These are phyloP conservation scores for Lactifluus rugatus DNA, from an alignment of 768 basidiomycete genomes.

Conservation along the genomic window DNA sequence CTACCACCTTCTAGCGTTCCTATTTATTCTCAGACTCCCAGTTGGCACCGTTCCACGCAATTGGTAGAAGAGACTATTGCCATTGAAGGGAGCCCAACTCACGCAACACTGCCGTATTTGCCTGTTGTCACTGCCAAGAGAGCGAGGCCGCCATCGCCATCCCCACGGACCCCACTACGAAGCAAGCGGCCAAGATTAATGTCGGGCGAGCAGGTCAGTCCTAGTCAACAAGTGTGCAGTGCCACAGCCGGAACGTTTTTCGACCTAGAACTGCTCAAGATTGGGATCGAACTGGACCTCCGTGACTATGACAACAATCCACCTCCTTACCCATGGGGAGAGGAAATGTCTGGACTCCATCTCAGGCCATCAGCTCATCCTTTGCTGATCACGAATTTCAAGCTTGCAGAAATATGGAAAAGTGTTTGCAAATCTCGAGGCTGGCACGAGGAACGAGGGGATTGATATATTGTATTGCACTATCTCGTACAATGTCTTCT, in stretches of 20 bases:
- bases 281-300: slow-evolving; percentile 7
- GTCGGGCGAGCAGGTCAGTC: neutral
- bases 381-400: slow-evolving; percentile 5
- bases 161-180: neutral
- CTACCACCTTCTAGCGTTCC: slow-evolving; percentile 12
- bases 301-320: slow-evolving; percentile 5
- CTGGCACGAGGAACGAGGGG: neutral
- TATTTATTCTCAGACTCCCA: slow-evolving; percentile 3
- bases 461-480: neutral
- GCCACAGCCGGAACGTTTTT: neutral
- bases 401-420: slow-evolving; percentile 11
- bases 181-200: slow-evolving; percentile 2
- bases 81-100: too few species aligned
- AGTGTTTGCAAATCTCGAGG: slow-evolving; percentile 9
- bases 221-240: neutral
- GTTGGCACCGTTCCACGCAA: neutral
- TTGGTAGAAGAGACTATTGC: neutral
- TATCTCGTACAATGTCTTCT: neutral
- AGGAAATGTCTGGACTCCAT: neutral
- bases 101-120: neutral
- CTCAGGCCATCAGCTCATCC: neutral
- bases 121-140: neutral
- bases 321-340: slow-evolving; percentile 1
- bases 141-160: neutral
- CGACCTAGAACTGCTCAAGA: slow-evolving; percentile 1